Base-by-base conservation (phyloP, 2,329 filamentous ascomycete species). In the Hymenoscyphus repandus region DNA sequence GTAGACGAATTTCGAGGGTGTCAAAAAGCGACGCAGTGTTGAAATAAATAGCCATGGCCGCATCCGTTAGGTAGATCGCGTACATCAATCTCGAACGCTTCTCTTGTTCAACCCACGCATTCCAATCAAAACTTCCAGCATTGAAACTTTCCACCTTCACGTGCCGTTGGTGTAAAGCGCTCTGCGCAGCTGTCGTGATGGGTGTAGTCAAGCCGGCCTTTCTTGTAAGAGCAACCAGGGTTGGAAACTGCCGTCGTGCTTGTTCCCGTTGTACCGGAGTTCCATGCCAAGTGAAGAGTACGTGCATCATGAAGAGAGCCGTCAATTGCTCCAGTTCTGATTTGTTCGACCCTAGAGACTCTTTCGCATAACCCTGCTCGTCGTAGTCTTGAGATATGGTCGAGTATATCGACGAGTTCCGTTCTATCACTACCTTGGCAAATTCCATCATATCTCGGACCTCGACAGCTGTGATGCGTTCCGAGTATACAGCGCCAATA, bases 401-500 rank as follows among this genome's bases (percentile, higher is more conserved):
- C 51, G 67, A 72, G 67, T 73, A 80, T 65, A 79, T 64, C 38
- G 67, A 69, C 22, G 74, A 77, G 45, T 81, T 79, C 43, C 75
- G 74, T 59, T 83, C 72, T 38, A 88, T 73, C 9, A 79, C 78
- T 18, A 73, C 64, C 56, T 79, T 79, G 32, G 84, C 72, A 46
- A 80, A 74, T 52, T 85, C 79, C 75, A 86, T 86, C 67, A 88
- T 74, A 64, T 82, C 79, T 55, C 85, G 81, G 56, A 86, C 82
- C 57, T 86, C 75, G 53, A 74, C 70, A 40, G 82, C 68, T 27
- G 74, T 71, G 54, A 86, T 70, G 54, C 75, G 75, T 48, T 85
- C 76, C 46, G 86, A 88, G 68, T 90, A 90, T 51, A 87, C 86
- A 37, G 86, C 85, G 34, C 86, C 86, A 60, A 88, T 75, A 64